Base-by-base conservation (phyloP, 1,284 basidiomycete species). In the Coniophora puteana region DNA sequence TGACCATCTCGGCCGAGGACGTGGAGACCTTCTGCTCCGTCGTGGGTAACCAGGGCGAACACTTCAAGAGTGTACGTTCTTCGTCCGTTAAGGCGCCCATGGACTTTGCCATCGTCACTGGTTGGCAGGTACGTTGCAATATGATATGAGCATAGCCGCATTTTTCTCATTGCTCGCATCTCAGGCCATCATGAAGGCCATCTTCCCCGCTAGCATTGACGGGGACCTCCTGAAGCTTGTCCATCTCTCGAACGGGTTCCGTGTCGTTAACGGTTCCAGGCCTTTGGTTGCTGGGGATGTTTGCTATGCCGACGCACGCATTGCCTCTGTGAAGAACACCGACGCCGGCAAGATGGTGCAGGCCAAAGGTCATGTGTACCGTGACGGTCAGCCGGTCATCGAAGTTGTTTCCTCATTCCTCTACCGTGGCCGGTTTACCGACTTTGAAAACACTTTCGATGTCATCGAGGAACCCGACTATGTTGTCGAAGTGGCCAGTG, bases 101-200 rank as follows among this genome's bases (percentile, higher is more conserved):
- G 92, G 96, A 99, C 71, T 98, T 96, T 59, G 93, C 93, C 41
- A 99, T 99, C 58, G 94, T 98, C 45, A 88, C 93, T 36, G 93
- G 94, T 32, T 98, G 95, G 94, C 83, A 93, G 82, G 90, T 90
- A 58, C 51, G 82, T 66, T 34, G 7, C 28, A 10, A 12, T 11
- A 32, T 20, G 14, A 21, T 16, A 33, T 27, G 33, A 16, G 24
- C 22, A 24, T 22, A 21, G 17, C 44, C 3, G 24, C 6, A n/a
- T 8, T 17, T 35, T 37, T 11, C 28, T 45, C 27, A 44, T 40
- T 44, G 37, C 47, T 46, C 46, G 51, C 8, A 29, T 44, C 29
- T 35, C 52, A 94, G 89, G 89, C 93, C 8, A 96, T 96, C 65
- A 97, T 97, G 86, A 91, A 89, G 63, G 83, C 93, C 2, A 93